Base-by-base conservation (phyloP, 164 flowering plant species). In the Protea cynaroides region DNA sequence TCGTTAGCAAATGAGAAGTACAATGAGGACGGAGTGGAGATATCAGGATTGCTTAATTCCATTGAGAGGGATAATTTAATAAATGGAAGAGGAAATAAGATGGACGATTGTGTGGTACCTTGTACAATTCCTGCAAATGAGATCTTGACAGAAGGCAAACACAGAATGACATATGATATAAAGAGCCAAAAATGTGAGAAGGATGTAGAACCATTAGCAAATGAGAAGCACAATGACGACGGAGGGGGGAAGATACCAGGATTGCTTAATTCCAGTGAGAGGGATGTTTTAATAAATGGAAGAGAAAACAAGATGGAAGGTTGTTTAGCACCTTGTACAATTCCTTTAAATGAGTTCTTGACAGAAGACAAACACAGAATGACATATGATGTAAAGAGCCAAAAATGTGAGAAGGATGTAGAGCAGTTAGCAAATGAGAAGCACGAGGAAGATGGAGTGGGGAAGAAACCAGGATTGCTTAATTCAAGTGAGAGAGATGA, bases 351-450 rank as follows among this genome's bases (percentile, higher is more conserved):
- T 34, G 64, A 57, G 56, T 62, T 46, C 10, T 57, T 62, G 52
- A 69, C 66, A 58, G 79, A 71, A 69, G 56, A 72, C 63, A 71
- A 65, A 59, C 69, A 64, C 51, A 63, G 46, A 54, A 65, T 58
- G n/a, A 11, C 38, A 14, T 65, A 55, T 64, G 67, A 60, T 63
- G 25, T 56, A 24, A 68, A 65, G 52, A 74, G 40, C 22, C 15
- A 40, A 47, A 40, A 47, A 40, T 34, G 19, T n/a, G 60, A 43
- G 17, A 21, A 19, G 51, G 61, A 54, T 8, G 57, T 21, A 34
- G 70, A 65, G 61, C 47, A 46, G n/a, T 59, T 74, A 23, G 62
- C 66, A 25, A 22, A 57, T 60, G 65, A 65, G 63, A 56, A 47
- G 37, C 65, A 60, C 37, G 65, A 55, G 51, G 66, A 12, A 65